A percentile compares a stretch with the other conserved stretches of the same genome.
These are phyloP conservation scores for Trametes polyzona DNA, from an alignment of 1,284 basidiomycete species.

Conservation along the genomic window DNA sequence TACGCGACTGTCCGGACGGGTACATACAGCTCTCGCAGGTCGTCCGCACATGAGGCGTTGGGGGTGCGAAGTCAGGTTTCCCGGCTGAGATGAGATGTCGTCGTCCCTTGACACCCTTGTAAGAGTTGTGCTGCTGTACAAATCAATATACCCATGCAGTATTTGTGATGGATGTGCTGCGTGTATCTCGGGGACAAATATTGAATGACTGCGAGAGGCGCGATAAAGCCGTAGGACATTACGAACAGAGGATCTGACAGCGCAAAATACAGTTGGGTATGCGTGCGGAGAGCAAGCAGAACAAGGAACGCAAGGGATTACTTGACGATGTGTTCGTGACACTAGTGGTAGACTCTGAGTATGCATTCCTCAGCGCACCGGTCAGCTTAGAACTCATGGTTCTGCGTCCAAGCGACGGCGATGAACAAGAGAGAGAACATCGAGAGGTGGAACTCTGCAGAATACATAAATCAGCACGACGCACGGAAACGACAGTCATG, in stretches of 20 bases:
- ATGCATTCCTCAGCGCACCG: slow-evolving; percentile 44
- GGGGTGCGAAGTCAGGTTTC: slow-evolving; percentile 59
- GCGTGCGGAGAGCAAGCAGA: no score
- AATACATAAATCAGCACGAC: neutral
- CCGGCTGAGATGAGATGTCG: slow-evolving; percentile 55
- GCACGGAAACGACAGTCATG: neutral
- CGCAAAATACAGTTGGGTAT: no score
- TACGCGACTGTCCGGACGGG: slow-evolving; percentile 37
- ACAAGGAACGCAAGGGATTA: no score
- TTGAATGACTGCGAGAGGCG: no score
- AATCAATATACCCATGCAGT: no score
- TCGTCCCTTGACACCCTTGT: slow-evolving; percentile 46
- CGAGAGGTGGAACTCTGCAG: neutral
- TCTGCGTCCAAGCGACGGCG: neutral
- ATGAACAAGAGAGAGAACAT: neutral
- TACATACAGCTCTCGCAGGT: slow-evolving; percentile 44
- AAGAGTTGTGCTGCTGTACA: neutral
- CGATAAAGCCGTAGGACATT: no score
- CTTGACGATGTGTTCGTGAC: no score
- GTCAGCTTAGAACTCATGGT: neutral
- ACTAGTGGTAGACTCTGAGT: no score
- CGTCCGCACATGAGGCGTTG: slow-evolving; percentile 46
- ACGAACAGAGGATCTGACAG: no score
- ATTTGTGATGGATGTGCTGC: no score
- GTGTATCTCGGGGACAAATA: no score